Conservation (phyloP, 2,329 filamentous ascomycete species). For the Colletotrichum eremochloae region DNA sequence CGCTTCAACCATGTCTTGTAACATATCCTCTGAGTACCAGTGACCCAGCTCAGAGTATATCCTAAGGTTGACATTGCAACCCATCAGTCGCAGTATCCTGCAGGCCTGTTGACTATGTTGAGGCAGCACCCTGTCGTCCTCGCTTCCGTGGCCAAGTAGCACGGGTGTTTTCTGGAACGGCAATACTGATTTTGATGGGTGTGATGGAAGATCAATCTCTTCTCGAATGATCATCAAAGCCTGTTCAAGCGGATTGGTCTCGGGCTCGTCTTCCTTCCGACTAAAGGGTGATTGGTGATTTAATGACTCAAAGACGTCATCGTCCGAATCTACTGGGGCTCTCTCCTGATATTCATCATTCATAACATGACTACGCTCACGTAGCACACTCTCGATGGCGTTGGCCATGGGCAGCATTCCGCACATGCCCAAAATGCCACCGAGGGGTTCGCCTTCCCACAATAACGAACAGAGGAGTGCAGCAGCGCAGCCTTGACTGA, state of each 20-base stretch:
- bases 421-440: constrained; percentile 58
- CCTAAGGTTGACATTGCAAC: constrained; percentile 52
- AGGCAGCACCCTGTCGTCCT: constrained; percentile 58
- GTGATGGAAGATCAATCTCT: constrained; percentile 23
- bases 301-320: background rate
- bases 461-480: constrained; percentile 57
- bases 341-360: background rate
- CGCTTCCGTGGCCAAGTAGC: constrained; percentile 60
- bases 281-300: background rate
- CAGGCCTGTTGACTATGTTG: constrained; percentile 52
- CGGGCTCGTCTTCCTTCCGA: background rate
- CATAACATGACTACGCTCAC: background rate
- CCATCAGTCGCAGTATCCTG: constrained; percentile 52
- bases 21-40: constrained; percentile 59
- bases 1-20: constrained; percentile 54
- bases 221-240: constrained; percentile 18
- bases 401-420: constrained; percentile 60
- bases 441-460: constrained; percentile 57
- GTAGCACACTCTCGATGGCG: constrained; percentile 46
- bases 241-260: background rate
- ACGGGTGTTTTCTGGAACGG: constrained; percentile 52
- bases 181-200: background rate
- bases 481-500: constrained; percentile 68
- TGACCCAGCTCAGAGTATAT: constrained; percentile 59
- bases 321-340: background rate